phyloP scores from a whole-genome alignment of 2,329 filamentous ascomycete species.

The Alternaria rosae region DNA sequence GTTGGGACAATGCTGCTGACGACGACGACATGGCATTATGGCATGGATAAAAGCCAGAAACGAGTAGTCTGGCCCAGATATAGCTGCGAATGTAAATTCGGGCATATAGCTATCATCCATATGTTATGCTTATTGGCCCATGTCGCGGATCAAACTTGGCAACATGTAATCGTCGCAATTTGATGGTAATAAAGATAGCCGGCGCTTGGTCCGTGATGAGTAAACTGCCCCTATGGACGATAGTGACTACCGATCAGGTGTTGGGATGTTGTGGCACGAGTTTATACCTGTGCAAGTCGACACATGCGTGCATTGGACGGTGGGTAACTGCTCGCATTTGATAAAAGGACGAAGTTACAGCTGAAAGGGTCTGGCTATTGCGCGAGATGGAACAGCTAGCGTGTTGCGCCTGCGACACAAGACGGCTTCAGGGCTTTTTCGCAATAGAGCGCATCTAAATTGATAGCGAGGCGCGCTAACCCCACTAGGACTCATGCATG shows the following conservation, averaged over 20 bases:
- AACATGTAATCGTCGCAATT: conserved; percentile 5
- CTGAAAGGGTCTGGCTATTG: neutral
- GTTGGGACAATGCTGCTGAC: neutral
- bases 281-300: neutral
- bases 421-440: conserved; percentile 27
- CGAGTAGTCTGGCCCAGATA: neutral
- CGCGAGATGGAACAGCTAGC: conserved; percentile 19
- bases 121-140: conserved; percentile 3
- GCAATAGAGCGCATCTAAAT: conserved; percentile 38
- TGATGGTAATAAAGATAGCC: conserved; percentile 6
- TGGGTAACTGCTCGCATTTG: neutral
- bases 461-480: conserved; percentile 32
- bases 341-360: neutral
- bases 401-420: conserved; percentile 25
- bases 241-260: neutral
- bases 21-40: neutral
- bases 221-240: neutral
- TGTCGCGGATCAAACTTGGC: neutral
- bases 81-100: conserved; percentile 1
- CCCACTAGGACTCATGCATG: conserved; percentile 24
- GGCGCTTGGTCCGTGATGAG: neutral
- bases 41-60: neutral
- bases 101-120: conserved; percentile 2
- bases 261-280: neutral
- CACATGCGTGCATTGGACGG: neutral